Evolutionary conservation across 2,329 filamentous ascomycete species (phyloP).

Genomic region (Thermothelomyces thermophilus): DNA sequence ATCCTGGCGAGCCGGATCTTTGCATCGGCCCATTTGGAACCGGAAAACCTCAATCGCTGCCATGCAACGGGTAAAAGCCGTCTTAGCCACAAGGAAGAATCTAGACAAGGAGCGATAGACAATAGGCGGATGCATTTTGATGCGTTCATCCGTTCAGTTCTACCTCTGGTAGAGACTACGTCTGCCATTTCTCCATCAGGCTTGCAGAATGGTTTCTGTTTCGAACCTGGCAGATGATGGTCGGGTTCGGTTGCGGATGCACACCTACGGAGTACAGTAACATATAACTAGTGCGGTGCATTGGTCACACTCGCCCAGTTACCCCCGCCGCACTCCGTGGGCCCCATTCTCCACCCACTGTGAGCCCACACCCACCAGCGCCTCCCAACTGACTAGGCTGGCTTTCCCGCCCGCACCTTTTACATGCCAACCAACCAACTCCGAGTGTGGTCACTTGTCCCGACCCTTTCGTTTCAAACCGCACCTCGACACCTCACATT

Average conservation of each 20-base stretch:
- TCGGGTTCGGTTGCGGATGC: too few species aligned
- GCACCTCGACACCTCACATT: constrained; percentile 18
- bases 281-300: not conserved
- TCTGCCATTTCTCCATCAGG: too few species aligned
- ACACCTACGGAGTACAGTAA: too few species aligned
- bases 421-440: constrained; percentile 25
- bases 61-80: not conserved
- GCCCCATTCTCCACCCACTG: constrained; percentile 11
- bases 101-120: not conserved
- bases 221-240: not conserved
- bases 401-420: constrained; percentile 15
- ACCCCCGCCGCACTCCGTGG: constrained; percentile 11
- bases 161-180: too few species aligned
- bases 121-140: too few species aligned
- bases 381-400: constrained; percentile 16
- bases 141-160: too few species aligned
- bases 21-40: not conserved
- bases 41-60: not conserved
- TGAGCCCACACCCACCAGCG: constrained; percentile 14
- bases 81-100: not conserved
- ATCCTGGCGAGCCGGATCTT: not conserved
- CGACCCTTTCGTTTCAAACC: constrained; percentile 25
- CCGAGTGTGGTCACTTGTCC: constrained; percentile 25
- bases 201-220: not conserved
- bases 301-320: constrained; percentile 7